Evolutionary conservation across 23 red algal species (phyloP).

Genomic region (Chondrus crispus): DNA sequence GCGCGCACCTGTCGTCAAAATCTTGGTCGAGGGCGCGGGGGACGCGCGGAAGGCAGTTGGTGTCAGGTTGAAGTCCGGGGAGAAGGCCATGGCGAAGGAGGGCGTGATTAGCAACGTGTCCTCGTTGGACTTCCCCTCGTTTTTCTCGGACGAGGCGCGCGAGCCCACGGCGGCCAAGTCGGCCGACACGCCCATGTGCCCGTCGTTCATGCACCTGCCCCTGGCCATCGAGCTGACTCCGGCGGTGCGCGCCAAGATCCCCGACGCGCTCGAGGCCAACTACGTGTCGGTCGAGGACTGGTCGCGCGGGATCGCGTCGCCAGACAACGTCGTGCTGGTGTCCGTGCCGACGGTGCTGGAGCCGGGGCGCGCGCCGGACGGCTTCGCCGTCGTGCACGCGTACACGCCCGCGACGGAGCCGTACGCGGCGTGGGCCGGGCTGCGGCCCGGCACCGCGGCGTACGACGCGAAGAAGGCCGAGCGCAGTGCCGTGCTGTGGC

Average conservation of each 20-base stretch:
- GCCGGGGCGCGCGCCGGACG: constrained; percentile 28
- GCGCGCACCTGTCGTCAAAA: neutral
- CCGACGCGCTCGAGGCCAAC: constrained; percentile 37
- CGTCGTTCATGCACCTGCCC: constrained; percentile 80
- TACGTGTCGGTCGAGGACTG: constrained; percentile 71
- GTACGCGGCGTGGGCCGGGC: constrained; percentile 41
- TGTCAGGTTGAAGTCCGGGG: neutral
- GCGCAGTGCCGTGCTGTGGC: constrained; percentile 48
- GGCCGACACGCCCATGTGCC: constrained; percentile 2
- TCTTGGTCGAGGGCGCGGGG: constrained; percentile 12
- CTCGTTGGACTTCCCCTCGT: neutral
- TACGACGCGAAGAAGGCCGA: constrained; percentile 58
- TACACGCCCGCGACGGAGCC: constrained; percentile 91
- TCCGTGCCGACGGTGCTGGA: constrained; percentile 78
- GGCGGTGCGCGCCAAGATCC: constrained; percentile 5
- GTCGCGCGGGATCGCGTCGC: constrained; percentile 17
- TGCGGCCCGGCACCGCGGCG: constrained; percentile 37
- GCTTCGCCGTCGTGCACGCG: constrained; percentile 75
- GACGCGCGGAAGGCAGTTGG: neutral
- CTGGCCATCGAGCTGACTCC: constrained; percentile 47
- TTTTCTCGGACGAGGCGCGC: neutral
- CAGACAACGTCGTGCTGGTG: constrained; percentile 74
- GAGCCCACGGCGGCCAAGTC: neutral
- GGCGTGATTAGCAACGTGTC: neutral
- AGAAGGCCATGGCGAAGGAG: constrained; percentile 6